Evolutionary conservation across 1,284 basidiomycete species (phyloP).

Genomic region (Kwoniella shivajii): DNA sequence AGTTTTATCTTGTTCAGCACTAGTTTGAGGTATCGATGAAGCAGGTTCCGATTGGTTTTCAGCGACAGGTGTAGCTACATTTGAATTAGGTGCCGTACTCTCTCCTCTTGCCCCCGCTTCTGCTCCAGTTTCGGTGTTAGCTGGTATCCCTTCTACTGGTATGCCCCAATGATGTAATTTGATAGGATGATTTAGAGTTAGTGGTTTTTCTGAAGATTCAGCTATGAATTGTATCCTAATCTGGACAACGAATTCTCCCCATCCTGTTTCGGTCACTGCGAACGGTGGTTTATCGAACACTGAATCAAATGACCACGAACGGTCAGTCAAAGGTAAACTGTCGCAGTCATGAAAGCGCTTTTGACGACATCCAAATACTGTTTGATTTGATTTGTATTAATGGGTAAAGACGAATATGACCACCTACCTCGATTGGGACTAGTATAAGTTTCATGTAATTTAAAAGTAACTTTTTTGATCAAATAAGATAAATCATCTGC

Average conservation of each 20-base stretch:
- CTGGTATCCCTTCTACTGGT: slow-evolving; percentile 36
- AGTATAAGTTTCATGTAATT: slow-evolving; percentile 94
- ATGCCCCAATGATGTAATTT: slow-evolving; percentile 92
- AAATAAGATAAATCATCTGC: slow-evolving; percentile 85
- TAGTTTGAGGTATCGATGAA: slow-evolving; percentile 11
- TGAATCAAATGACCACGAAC: slow-evolving; percentile 48
- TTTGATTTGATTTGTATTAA: not conserved
- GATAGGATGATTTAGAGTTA: slow-evolving; percentile 85
- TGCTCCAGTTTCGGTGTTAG: slow-evolving; percentile 18
- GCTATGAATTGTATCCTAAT: slow-evolving; percentile 90
- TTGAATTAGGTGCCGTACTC: not conserved
- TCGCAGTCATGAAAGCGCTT: not conserved
- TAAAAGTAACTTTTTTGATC: slow-evolving; percentile 94
- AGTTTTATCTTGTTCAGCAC: not conserved
- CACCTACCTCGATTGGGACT: slow-evolving; percentile 82
- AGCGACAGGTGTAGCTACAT: not conserved
- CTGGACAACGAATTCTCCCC: slow-evolving; percentile 98
- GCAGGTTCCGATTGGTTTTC: slow-evolving; percentile 12
- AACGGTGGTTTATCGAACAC: slow-evolving; percentile 92
- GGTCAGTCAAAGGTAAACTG: not conserved
- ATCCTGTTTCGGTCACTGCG: slow-evolving; percentile 94
- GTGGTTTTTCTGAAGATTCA: slow-evolving; percentile 89
- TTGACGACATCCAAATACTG: not conserved
- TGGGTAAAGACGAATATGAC: too few relatives aligned
- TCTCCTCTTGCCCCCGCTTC: slow-evolving; percentile 22